Percentiles rank a stretch among this genome's conserved stretches.
Evolutionary conservation across 345 rosid genomes (phyloP).

Genomic region (Hibiscus mutabilis): DNA sequence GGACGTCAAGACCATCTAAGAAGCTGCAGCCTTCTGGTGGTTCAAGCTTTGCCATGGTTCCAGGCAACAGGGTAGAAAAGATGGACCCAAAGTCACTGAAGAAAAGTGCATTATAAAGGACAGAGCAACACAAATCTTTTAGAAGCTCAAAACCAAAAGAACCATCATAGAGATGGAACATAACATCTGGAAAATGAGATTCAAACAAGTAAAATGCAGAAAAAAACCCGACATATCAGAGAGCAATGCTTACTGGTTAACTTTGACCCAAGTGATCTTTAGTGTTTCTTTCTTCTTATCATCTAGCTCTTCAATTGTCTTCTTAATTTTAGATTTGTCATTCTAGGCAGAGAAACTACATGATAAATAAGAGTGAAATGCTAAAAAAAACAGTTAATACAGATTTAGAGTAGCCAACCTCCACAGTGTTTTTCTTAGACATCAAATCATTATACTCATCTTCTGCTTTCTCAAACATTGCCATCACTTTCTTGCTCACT

Average conservation of each 20-base stretch:
- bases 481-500: constrained; percentile 97
- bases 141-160: constrained; percentile 1
- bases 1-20: constrained; percentile 92
- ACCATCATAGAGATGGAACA: neutral
- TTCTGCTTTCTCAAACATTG: constrained; percentile 98
- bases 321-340: constrained; percentile 85
- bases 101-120: neutral
- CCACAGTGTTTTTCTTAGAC: constrained; percentile 80
- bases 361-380: constrained; percentile 7
- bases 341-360: constrained; percentile 33
- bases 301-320: constrained; percentile 93
- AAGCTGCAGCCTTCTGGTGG: constrained; percentile 87
- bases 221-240: constrained; percentile 1
- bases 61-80: constrained; percentile 87
- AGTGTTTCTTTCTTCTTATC: constrained; percentile 96
- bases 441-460: constrained; percentile 85
- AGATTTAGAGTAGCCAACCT: constrained; percentile 45
- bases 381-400: constrained; percentile 7
- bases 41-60: constrained; percentile 82
- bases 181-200: neutral
- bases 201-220: neutral
- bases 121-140: neutral
- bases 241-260: constrained; percentile 47
- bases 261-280: constrained; percentile 92
- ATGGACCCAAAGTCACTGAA: constrained; percentile 90